Percentiles rank a stretch among this genome's conserved stretches.
These are phyloP conservation scores for Schoenoplectus tabernaemontani DNA, from an alignment of 202 grass and related monocot species.

Conservation along the genomic window DNA sequence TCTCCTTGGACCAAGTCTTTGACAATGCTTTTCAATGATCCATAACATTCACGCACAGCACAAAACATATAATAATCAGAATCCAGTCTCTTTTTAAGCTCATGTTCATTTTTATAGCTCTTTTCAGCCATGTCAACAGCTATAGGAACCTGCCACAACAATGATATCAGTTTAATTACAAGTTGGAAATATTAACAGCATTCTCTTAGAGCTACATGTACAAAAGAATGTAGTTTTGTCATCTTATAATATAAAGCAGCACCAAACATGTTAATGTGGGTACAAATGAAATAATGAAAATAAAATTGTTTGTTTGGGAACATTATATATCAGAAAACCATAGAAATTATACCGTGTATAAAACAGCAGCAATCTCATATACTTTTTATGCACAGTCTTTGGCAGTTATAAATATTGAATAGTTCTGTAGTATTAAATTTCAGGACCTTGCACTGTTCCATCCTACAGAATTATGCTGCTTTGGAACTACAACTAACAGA, in stretches of 20 bases:
- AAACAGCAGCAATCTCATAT: too few species aligned
- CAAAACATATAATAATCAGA: slow-evolving; percentile 73
- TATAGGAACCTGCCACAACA: slow-evolving; percentile 68
- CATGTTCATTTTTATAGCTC: slow-evolving; percentile 52
- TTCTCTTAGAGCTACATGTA: neutral
- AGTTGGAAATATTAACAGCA: neutral
- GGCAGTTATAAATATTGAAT: neutral
- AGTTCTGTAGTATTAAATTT: neutral
- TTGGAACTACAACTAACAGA: neutral
- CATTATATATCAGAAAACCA: neutral
- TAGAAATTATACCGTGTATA: too few species aligned
- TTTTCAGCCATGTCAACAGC: slow-evolving; percentile 91
- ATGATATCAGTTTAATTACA: slow-evolving; percentile 11
- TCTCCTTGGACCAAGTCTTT: slow-evolving; percentile 53
- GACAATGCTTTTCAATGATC: slow-evolving; percentile 73
- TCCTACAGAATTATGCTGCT: neutral
- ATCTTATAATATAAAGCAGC: neutral
- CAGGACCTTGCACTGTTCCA: neutral
- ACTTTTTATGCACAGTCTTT: too few species aligned
- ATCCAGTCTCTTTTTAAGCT: slow-evolving; percentile 60
- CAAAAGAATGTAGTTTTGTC: neutral
- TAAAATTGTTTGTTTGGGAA: neutral
- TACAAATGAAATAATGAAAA: neutral
- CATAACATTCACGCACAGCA: slow-evolving; percentile 82
- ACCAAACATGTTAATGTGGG: neutral